Evolutionary conservation across 2,329 filamentous ascomycete species (phyloP), one percentile per base, ranked within the genome.

Genomic region (Penicillium sp.): DNA sequence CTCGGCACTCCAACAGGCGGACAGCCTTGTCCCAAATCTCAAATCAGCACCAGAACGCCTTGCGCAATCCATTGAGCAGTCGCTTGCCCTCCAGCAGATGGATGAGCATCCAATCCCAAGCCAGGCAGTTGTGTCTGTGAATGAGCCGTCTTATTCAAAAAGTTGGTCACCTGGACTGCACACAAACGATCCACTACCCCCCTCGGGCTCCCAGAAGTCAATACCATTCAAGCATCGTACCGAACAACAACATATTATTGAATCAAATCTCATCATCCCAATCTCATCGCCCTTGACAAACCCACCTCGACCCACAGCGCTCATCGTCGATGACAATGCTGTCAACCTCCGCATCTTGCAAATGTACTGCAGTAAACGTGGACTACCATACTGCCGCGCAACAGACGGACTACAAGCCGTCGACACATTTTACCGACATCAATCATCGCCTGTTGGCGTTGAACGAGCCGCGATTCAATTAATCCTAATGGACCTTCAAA

Each of bases 341-440:
- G 44, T 65, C 47, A 65, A 64, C 44, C 50, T 64, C 14, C 57
- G 51, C 10, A 50, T 65, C 13, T 50, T 65, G 51, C 54, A 62
- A 31, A 58, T 55, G 31, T 65, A 64, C 46, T 65, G 60, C 55
- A 53, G 51, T 10, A 64, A 61, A 40, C 27, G 63, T 53, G 50
- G 48, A 5, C 31, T 65, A 2, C 52, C 58, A 24, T 55, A 49
- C 44, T 11, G 47, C 24, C 22, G 40, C 27, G 24, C 53, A 34
- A 42, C 43, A 3, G 32, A 59, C 9, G 47, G 34, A 3, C 34
- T 41, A 4, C 24, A 48, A 32, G 46, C 46, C 3, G 38, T 48
- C 4, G 38, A 48, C 14, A 40, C 32, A 2, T 48, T 48, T 11
- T n/a, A 38, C 4, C 38, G 32, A 10, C n/a, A 16, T 11, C 46